Evolutionary conservation across 331 rosid genomes (phyloP).

Genomic region (Dryas integrifolia): DNA sequence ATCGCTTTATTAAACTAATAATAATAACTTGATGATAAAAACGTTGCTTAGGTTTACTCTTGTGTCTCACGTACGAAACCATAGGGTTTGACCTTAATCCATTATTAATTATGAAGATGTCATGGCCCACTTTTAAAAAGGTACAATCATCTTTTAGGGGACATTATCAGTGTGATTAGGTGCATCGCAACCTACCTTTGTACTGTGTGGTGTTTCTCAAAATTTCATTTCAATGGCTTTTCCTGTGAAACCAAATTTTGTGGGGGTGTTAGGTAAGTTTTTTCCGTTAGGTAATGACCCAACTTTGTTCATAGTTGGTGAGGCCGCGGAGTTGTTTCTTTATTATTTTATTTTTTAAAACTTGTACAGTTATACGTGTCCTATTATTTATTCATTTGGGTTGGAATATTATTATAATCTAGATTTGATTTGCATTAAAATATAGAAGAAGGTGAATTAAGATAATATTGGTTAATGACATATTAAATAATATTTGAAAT

Average conservation of each 20-base stretch:
- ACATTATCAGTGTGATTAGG: slow-evolving; percentile 9
- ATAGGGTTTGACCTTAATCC: neutral
- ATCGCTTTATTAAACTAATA: neutral
- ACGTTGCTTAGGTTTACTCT: neutral
- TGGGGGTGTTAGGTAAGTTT: neutral
- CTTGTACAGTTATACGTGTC: neutral
- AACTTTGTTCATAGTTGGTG: slow-evolving; percentile 1
- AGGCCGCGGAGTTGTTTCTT: neutral
- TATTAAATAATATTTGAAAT: slow-evolving; percentile 1
- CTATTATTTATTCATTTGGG: neutral
- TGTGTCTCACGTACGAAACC: neutral
- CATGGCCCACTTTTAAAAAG: neutral
- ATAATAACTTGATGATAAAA: neutral
- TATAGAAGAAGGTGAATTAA: slow-evolving; percentile 6
- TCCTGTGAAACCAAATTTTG: no score
- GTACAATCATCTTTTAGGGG: slow-evolving; percentile 8
- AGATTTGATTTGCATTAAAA: neutral
- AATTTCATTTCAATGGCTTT: neutral
- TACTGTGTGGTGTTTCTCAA: neutral
- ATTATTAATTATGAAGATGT: neutral
- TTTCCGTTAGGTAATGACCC: neutral
- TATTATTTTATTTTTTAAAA: neutral
- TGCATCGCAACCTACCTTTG: neutral
- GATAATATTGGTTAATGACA: slow-evolving; percentile 12
- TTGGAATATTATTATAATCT: neutral